phyloP scores from a whole-genome alignment of 805 yeast genomes.

The Metschnikowia bowlesiae region DNA sequence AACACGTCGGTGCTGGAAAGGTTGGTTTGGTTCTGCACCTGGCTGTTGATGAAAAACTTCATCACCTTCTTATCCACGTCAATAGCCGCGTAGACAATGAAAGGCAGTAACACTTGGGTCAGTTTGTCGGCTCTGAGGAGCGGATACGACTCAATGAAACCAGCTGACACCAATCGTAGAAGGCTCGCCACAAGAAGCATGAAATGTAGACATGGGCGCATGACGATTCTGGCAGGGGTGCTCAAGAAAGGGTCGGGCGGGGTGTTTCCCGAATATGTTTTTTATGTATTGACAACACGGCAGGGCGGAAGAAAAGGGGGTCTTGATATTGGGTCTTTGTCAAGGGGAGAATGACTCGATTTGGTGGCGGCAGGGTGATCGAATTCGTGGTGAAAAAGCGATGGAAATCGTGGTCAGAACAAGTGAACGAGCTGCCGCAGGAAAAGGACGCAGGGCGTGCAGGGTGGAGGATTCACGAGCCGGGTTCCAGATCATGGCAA shows the following conservation, averaged over 20 bases:
- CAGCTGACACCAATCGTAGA: conserved; percentile 12
- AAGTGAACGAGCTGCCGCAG: neutral
- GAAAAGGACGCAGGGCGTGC: conserved; percentile 1
- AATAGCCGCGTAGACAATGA: conserved; percentile 33
- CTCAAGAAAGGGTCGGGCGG: neutral
- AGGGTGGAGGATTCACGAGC: neutral
- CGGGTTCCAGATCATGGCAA: too few species aligned
- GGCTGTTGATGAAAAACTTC: conserved; percentile 34
- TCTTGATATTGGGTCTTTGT: too few species aligned
- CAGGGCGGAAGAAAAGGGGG: too few species aligned
- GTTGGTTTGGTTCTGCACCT: conserved; percentile 16
- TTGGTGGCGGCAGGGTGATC: neutral
- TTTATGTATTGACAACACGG: neutral
- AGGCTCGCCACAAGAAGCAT: conserved; percentile 9
- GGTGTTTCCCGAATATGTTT: neutral
- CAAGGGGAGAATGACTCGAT: too few species aligned
- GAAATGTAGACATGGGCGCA: neutral
- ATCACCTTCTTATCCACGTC: conserved; percentile 26
- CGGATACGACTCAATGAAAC: conserved; percentile 22
- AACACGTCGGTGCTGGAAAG: conserved; percentile 10
- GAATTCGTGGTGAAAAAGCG: neutral
- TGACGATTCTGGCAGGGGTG: neutral
- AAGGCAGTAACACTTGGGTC: conserved; percentile 13
- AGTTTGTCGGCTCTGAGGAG: conserved; percentile 10
- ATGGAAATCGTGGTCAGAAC: neutral